Conservation (phyloP, 2,329 filamentous ascomycete species). For the Beauveria caledonica region DNA sequence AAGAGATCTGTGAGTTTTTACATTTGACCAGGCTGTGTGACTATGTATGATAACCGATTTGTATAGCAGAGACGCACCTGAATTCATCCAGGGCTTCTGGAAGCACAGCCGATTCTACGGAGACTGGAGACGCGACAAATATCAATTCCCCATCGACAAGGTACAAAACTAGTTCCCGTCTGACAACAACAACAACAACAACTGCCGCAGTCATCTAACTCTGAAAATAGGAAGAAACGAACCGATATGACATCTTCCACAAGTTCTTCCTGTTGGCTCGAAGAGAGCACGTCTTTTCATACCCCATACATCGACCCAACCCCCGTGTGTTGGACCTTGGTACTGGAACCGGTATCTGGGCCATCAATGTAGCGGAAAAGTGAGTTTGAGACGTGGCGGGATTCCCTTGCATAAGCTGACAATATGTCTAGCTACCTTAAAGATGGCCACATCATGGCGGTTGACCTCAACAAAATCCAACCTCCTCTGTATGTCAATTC, state of each 20-base stretch:
- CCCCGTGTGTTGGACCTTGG: slow-evolving; percentile 55
- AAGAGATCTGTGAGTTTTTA: neutral
- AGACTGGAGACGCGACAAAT: slow-evolving; percentile 59
- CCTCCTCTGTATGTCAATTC: slow-evolving; percentile 26
- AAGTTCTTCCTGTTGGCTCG: slow-evolving; percentile 64
- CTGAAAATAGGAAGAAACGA: slow-evolving; percentile 52
- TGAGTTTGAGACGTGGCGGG: slow-evolving; percentile 34
- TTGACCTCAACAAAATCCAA: slow-evolving; percentile 33
- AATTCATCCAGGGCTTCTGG: slow-evolving; percentile 21
- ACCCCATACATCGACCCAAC: slow-evolving; percentile 13
- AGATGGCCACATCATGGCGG: slow-evolving; percentile 26
- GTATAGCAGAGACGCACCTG: neutral
- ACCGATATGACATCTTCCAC: slow-evolving; percentile 75
- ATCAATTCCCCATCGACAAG: slow-evolving; percentile 71
- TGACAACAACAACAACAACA: no score
- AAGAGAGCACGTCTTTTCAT: slow-evolving; percentile 27
- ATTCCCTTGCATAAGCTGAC: neutral
- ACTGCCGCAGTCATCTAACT: neutral
- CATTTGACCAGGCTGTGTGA: neutral
- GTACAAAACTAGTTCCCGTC: slow-evolving; percentile 31
- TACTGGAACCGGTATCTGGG: slow-evolving; percentile 87
- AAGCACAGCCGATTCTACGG: slow-evolving; percentile 67
- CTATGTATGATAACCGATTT: slow-evolving; percentile 16
- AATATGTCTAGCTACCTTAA: slow-evolving; percentile 16
- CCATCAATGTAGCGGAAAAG: slow-evolving; percentile 70